phyloP scores from a whole-genome alignment of 192 early-diverging fungal genomes.

The Phlyctochytrium bullatum region DNA sequence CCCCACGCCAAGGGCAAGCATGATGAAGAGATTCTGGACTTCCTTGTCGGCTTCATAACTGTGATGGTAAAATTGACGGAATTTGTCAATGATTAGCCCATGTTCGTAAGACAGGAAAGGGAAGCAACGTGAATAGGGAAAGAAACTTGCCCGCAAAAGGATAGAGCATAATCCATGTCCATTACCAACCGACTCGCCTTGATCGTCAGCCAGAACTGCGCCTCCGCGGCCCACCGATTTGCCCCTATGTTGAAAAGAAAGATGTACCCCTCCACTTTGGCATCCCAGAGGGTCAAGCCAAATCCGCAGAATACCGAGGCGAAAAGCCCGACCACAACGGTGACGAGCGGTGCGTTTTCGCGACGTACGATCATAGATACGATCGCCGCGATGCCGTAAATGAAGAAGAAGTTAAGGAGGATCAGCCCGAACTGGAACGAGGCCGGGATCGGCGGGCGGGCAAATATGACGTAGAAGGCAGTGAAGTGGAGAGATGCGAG shows the following conservation, averaged over 20 bases:
- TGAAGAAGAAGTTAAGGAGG: slow-evolving; percentile 27
- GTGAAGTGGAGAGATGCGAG: slow-evolving; percentile 28
- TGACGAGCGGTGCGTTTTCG: slow-evolving; percentile 30
- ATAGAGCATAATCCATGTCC: slow-evolving; percentile 24
- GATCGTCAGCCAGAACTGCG: slow-evolving; percentile 7
- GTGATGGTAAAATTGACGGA: neutral
- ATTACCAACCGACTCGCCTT: slow-evolving; percentile 10
- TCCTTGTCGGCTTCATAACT: slow-evolving; percentile 28
- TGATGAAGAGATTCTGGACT: slow-evolving; percentile 28
- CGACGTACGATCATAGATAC: slow-evolving; percentile 29
- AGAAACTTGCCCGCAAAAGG: too few relatives aligned
- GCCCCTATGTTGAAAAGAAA: slow-evolving; percentile 20
- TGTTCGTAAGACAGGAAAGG: slow-evolving; percentile 4
- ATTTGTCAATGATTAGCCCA: slow-evolving; percentile 12
- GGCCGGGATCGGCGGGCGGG: slow-evolving; percentile 23
- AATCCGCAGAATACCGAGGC: slow-evolving; percentile 23
- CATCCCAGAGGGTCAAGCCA: slow-evolving; percentile 22
- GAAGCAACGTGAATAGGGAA: too few relatives aligned
- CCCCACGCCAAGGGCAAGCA: too few relatives aligned
- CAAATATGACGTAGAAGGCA: slow-evolving; percentile 22
- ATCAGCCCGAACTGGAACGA: slow-evolving; percentile 21
- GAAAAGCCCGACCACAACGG: slow-evolving; percentile 25
- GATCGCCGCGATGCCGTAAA: slow-evolving; percentile 30
- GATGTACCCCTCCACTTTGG: slow-evolving; percentile 11
- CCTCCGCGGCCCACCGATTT: slow-evolving; percentile 23